A percentile compares a stretch with the other conserved stretches of the same genome.
phyloP scores from a whole-genome alignment of 2,329 filamentous ascomycete species.

The Curvularia lunata region DNA sequence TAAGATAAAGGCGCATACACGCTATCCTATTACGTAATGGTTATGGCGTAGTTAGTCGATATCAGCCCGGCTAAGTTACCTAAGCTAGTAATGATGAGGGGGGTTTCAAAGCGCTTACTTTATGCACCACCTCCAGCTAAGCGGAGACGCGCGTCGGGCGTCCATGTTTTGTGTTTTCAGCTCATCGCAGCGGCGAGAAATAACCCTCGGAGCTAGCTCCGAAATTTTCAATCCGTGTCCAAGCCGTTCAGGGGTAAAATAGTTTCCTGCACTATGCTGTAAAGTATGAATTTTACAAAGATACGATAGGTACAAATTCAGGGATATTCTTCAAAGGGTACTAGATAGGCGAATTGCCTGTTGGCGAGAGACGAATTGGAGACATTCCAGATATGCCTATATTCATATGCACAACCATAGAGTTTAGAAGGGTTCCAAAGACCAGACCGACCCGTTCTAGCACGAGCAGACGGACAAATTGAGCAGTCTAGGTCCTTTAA shows the following conservation, averaged over 20 bases:
- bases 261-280: not conserved
- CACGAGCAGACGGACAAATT: not conserved
- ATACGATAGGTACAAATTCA: not conserved
- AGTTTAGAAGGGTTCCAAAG: not conserved
- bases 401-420: not conserved
- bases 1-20: no score
- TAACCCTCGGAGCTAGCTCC: not conserved
- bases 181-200: not conserved
- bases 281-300: no score
- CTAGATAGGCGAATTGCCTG: no score
- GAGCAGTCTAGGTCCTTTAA: not conserved
- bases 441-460: not conserved
- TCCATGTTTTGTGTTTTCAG: not conserved
- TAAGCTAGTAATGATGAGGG: not conserved
- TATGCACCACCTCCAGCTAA: not conserved
- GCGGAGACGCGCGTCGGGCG: not conserved
- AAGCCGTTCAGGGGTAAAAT: not conserved
- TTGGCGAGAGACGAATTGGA: not conserved
- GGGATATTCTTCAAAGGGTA: not conserved
- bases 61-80: not conserved
- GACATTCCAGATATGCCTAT: not conserved
- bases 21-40: no score
- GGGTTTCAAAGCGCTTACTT: not conserved
- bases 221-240: not conserved
- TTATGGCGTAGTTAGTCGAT: no score